Evolutionary conservation across 129 eudicot genomes (phyloP).

Genomic region (Lactuca sativa): DNA sequence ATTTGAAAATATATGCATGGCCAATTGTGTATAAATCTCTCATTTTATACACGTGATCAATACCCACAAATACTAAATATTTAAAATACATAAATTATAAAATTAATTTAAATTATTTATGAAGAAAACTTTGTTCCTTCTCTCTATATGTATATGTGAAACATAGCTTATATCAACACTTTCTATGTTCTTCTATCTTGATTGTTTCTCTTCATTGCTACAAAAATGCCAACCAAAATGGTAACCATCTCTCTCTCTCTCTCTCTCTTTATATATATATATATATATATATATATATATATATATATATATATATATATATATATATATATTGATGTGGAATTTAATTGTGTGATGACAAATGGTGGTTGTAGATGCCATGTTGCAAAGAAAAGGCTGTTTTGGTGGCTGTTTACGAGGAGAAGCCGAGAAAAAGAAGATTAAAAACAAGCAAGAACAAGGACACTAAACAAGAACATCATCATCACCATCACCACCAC

Average conservation of each 20-base stretch:
- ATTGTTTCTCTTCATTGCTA: slow-evolving; percentile 12
- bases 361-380: slow-evolving; percentile 30
- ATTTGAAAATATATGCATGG: background rate
- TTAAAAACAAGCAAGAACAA: slow-evolving; percentile 6
- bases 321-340: background rate
- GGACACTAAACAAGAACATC: slow-evolving; percentile 22
- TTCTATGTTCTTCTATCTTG: slow-evolving; percentile 26
- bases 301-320: background rate
- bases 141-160: slow-evolving; percentile 9
- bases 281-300: background rate
- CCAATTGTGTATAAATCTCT: background rate
- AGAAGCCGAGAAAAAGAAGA: slow-evolving; percentile 30
- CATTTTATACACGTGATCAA: no score
- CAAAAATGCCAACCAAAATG: slow-evolving; percentile 25
- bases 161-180: slow-evolving; percentile 17
- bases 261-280: background rate
- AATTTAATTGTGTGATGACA: slow-evolving; percentile 13
- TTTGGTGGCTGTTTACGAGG: slow-evolving; percentile 42
- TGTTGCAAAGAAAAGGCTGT: slow-evolving; percentile 42
- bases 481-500: slow-evolving; percentile 33
- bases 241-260: slow-evolving; percentile 7
- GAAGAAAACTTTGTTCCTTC: background rate
- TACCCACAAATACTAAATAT: no score
- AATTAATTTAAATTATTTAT: background rate
- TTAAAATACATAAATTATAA: background rate